A percentile compares a stretch with the other conserved stretches of the same genome.
Conservation (phyloP, 768 basidiomycete genomes). For the Macrolepiota dolichaula region DNA sequence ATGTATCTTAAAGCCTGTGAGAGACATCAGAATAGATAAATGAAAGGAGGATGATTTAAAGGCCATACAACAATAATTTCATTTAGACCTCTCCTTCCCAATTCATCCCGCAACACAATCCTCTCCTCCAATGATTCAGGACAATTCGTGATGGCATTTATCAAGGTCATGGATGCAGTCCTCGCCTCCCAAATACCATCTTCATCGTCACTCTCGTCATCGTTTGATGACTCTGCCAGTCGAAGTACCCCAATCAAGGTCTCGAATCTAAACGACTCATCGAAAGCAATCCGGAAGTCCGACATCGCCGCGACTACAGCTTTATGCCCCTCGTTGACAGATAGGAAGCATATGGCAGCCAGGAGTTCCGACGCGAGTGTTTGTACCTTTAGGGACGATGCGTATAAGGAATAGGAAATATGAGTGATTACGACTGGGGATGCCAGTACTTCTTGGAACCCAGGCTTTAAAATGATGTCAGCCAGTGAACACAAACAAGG, state of each 20-base stretch:
- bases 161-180: slow-evolving; percentile 67
- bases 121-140: slow-evolving; percentile 78
- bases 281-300: slow-evolving; percentile 69
- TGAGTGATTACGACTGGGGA: slow-evolving; percentile 67
- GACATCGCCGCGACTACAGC: slow-evolving; percentile 76
- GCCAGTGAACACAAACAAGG: not conserved
- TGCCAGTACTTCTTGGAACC: slow-evolving; percentile 64
- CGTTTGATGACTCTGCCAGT: slow-evolving; percentile 39
- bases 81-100: slow-evolving; percentile 76
- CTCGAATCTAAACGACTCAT: slow-evolving; percentile 80
- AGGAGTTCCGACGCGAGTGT: slow-evolving; percentile 73
- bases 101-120: slow-evolving; percentile 77
- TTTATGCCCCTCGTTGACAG: slow-evolving; percentile 65
- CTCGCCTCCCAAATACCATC: slow-evolving; percentile 82
- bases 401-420: slow-evolving; percentile 68
- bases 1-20: slow-evolving; percentile 69
- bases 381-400: slow-evolving; percentile 64
- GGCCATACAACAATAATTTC: slow-evolving; percentile 75
- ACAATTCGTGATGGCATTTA: slow-evolving; percentile 78
- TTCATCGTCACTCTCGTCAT: slow-evolving; percentile 29
- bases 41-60: slow-evolving; percentile 12
- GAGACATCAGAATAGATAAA: not conserved
- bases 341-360: slow-evolving; percentile 79
- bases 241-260: slow-evolving; percentile 63
- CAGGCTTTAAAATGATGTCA: slow-evolving; percentile 42